Percentiles rank a stretch among this genome's conserved stretches.
phyloP scores from a whole-genome alignment of 345 rosid species.

The Jatropha curcas region DNA sequence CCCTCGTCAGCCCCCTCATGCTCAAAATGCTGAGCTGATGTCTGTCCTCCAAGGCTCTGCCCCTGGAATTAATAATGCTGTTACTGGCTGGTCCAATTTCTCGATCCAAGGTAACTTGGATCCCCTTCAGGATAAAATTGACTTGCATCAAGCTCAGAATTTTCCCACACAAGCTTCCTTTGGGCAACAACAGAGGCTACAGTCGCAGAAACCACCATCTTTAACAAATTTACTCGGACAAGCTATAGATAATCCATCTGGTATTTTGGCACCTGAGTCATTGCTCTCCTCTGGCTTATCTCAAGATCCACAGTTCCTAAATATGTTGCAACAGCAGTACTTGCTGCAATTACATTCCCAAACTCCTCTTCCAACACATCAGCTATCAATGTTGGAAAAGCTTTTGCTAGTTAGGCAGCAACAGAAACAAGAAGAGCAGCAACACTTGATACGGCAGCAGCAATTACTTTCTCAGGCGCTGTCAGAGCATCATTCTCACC shows the following conservation, averaged over 20 bases:
- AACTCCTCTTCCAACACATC: conserved; percentile 60
- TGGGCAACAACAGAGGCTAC: conserved; percentile 75
- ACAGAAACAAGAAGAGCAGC: conserved; percentile 82
- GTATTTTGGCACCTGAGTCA: conserved; percentile 54
- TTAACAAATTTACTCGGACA: conserved; percentile 69
- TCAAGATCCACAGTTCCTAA: conserved; percentile 70
- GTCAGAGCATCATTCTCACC: conserved; percentile 61
- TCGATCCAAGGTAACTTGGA: conserved; percentile 50
- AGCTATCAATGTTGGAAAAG: conserved; percentile 66
- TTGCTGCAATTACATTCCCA: conserved; percentile 69
- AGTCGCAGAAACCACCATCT: conserved; percentile 46
- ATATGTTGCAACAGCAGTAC: conserved; percentile 82
- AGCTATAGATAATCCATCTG: conserved; percentile 52
- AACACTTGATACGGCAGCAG: conserved; percentile 72
- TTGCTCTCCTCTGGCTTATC: conserved; percentile 54
- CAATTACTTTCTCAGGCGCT: conserved; percentile 79
- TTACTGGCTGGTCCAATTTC: conserved; percentile 61
- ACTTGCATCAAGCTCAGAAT: conserved; percentile 51
- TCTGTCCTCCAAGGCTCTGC: conserved; percentile 74
- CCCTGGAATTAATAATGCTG: conserved; percentile 49
- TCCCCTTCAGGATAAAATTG: conserved; percentile 59
- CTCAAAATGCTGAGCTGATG: conserved; percentile 73
- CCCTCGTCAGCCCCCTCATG: conserved; percentile 45
- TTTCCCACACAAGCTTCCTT: conserved; percentile 63
- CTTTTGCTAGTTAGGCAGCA: conserved; percentile 71